Percentiles rank a stretch among this genome's conserved stretches.
Evolutionary conservation across 495 filamentous ascomycete genomes (phyloP).

Genomic region (Aspergillus campestris): DNA sequence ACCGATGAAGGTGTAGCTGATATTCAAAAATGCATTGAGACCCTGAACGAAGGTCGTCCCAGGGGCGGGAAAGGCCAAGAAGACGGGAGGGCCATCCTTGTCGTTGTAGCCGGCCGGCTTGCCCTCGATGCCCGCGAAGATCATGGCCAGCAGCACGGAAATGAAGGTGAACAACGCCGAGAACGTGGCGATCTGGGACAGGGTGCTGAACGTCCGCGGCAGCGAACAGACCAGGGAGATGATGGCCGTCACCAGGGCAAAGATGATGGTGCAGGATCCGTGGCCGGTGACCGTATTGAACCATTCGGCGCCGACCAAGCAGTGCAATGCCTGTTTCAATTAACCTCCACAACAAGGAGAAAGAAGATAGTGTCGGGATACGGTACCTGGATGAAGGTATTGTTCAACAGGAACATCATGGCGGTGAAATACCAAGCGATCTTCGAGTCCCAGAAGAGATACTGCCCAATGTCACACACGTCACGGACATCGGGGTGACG

Average conservation of each 20-base stretch:
- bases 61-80: conserved; percentile 54
- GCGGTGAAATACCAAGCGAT: conserved; percentile 80
- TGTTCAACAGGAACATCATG: conserved; percentile 84
- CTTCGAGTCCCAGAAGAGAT: conserved; percentile 71
- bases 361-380: conserved; percentile 6
- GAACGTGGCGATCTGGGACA: conserved; percentile 65
- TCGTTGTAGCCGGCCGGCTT: conserved; percentile 57
- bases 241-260: conserved; percentile 58
- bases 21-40: conserved; percentile 80
- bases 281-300: conserved; percentile 72
- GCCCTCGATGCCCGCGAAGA: conserved; percentile 65
- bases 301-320: conserved; percentile 70
- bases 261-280: conserved; percentile 62
- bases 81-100: conserved; percentile 47
- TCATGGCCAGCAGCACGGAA: conserved; percentile 69
- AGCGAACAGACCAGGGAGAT: conserved; percentile 69
- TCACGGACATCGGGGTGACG: conserved; percentile 81
- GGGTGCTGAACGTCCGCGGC: conserved; percentile 68
- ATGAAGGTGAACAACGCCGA: conserved; percentile 81
- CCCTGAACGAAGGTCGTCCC: conserved; percentile 72
- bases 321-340: conserved; percentile 55
- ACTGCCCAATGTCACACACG: conserved; percentile 85
- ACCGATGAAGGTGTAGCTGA: conserved; percentile 86
- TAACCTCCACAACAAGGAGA: conserved; percentile 1
- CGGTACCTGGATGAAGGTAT: conserved; percentile 70